These are phyloP conservation scores for Penicillium sp. DNA, from an alignment of 2,329 filamentous ascomycete genomes.

Conservation along the genomic window DNA sequence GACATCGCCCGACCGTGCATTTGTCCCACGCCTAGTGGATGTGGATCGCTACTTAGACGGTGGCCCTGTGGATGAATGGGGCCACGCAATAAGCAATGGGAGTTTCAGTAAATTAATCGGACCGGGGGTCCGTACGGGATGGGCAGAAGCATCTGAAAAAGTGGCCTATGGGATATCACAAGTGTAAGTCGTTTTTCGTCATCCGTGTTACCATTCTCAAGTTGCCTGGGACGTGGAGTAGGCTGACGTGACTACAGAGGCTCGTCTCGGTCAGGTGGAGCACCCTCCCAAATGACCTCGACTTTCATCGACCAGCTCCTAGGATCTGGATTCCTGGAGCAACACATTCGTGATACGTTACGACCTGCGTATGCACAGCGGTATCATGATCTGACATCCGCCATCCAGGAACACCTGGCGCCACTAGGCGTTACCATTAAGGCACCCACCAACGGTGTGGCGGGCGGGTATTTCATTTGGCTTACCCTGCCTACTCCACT, in stretches of 20 bases:
- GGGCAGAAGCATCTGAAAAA: slow-evolving; percentile 72
- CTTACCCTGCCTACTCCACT: slow-evolving; percentile 61
- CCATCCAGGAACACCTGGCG: slow-evolving; percentile 60
- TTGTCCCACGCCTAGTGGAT: slow-evolving; percentile 73
- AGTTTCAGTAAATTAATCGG: slow-evolving; percentile 87
- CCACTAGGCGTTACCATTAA: slow-evolving; percentile 59
- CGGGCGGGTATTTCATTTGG: slow-evolving; percentile 89
- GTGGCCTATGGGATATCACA: slow-evolving; percentile 62
- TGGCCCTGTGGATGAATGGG: slow-evolving; percentile 64
- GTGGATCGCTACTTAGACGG: slow-evolving; percentile 70
- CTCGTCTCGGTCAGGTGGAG: slow-evolving; percentile 59
- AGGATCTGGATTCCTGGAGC: slow-evolving; percentile 52
- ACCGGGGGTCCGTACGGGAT: slow-evolving; percentile 82
- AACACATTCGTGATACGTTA: slow-evolving; percentile 54
- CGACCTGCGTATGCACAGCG: slow-evolving; percentile 58
- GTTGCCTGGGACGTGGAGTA: not conserved
- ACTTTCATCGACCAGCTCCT: slow-evolving; percentile 59
- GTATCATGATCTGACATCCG: slow-evolving; percentile 57
- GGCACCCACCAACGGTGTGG: slow-evolving; percentile 38
- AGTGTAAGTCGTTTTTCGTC: slow-evolving; percentile 46
- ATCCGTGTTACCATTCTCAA: not conserved
- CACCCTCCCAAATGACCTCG: slow-evolving; percentile 60
- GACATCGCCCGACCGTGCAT: slow-evolving; percentile 39
- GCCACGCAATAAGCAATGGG: slow-evolving; percentile 81
- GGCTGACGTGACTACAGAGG: slow-evolving; percentile 45